phyloP scores from a whole-genome alignment of 1,284 basidiomycete species.

The Ceratobasidium sp. region DNA sequence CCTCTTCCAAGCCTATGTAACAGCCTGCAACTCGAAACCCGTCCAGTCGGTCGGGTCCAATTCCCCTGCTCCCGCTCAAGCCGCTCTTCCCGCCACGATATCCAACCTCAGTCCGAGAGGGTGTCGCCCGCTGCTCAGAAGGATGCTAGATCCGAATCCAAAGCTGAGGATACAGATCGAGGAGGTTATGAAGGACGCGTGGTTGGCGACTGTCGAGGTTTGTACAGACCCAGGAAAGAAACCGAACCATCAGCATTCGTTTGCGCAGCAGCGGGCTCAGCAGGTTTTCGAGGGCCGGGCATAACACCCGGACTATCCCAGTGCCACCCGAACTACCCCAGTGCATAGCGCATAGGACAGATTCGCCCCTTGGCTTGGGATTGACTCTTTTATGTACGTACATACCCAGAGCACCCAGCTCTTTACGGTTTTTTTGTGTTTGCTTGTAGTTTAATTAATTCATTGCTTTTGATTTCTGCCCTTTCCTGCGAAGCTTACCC shows the following conservation, averaged over 20 bases:
- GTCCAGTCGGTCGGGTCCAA: slow-evolving; percentile 24
- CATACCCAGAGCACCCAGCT: slow-evolving; percentile 1
- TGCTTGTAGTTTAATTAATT: slow-evolving; percentile 39
- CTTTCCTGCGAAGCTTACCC: background rate
- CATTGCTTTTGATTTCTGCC: slow-evolving; percentile 18
- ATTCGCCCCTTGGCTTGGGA: too few species aligned
- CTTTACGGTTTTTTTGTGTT: slow-evolving; percentile 3
- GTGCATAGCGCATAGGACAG: background rate
- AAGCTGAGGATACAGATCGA: slow-evolving; percentile 80
- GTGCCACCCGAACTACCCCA: too few species aligned
- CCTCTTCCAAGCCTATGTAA: slow-evolving; percentile 81
- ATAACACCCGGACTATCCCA: too few species aligned
- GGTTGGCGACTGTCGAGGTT: slow-evolving; percentile 80
- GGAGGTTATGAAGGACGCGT: slow-evolving; percentile 80
- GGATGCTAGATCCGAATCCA: slow-evolving; percentile 96
- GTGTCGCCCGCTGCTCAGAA: slow-evolving; percentile 82
- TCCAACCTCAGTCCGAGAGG: slow-evolving; percentile 87
- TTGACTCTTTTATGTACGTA: too few species aligned
- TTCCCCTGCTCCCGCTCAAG: slow-evolving; percentile 47
- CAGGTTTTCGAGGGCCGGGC: slow-evolving; percentile 5
- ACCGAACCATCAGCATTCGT: slow-evolving; percentile 70
- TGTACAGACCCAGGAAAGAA: slow-evolving; percentile 61
- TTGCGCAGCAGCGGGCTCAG: slow-evolving; percentile 56
- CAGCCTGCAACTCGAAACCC: slow-evolving; percentile 59
- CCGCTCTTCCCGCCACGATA: slow-evolving; percentile 71